Percentiles rank a stretch among this genome's conserved stretches.
phyloP scores from a whole-genome alignment of 2,329 filamentous ascomycete genomes.

The Penicillium frequentans region DNA sequence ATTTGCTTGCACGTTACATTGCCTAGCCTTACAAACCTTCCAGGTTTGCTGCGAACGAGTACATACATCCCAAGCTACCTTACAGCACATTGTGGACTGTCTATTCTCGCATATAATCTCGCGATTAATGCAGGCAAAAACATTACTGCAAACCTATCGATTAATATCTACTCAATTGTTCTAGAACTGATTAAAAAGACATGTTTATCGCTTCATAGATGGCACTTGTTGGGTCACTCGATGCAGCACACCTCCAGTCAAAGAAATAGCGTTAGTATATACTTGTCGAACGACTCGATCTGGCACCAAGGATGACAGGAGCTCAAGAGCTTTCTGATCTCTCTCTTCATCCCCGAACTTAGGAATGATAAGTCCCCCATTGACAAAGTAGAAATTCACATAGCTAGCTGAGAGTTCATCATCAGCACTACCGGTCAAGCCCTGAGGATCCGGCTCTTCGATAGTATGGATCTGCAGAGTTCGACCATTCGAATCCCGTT shows the following conservation, averaged over 20 bases:
- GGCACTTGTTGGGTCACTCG: constrained; percentile 31
- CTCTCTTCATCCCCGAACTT: constrained; percentile 24
- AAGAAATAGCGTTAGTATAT: constrained; percentile 24
- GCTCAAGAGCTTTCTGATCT: constrained; percentile 24
- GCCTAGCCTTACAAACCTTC: not conserved
- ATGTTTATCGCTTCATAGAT: not conserved
- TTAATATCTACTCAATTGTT: too few species aligned
- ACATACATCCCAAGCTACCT: not conserved
- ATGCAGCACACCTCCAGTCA: constrained; percentile 31
- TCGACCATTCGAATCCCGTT: constrained; percentile 25
- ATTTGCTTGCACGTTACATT: not conserved
- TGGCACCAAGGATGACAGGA: constrained; percentile 21
- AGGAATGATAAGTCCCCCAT: constrained; percentile 29
- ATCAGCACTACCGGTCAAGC: constrained; percentile 5
- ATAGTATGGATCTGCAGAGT: constrained; percentile 22
- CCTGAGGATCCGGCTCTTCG: constrained; percentile 22
- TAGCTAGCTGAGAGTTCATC: constrained; percentile 26
- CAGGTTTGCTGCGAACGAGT: not conserved
- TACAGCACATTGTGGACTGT: not conserved
- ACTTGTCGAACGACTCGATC: constrained; percentile 26
- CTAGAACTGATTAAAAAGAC: too few species aligned
- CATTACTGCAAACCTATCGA: not conserved
- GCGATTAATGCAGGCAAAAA: not conserved
- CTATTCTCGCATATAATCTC: not conserved
- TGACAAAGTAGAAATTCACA: constrained; percentile 32